Base-by-base conservation (phyloP, 495 filamentous ascomycete genomes). In the Lindgomyces ingoldianus region DNA sequence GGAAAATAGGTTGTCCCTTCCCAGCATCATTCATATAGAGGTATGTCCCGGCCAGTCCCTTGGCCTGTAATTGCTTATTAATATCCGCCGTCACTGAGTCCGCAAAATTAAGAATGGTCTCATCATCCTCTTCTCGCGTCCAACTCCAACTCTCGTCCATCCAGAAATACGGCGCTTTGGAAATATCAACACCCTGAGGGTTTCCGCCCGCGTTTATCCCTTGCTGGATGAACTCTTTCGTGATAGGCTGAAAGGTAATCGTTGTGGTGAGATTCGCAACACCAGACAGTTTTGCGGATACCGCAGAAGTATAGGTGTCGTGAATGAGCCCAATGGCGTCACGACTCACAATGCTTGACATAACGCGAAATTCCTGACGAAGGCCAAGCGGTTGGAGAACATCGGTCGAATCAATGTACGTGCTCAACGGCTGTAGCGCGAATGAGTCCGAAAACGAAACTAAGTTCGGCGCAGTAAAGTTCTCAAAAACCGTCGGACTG, bases 11-110 rank as follows among this genome's bases (percentile, higher is more conserved):
- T 22, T 60, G 56, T 3, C 45, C 36, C 24, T 21, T 49, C 21
- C 27, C 45, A 3, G 41, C 41, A 60, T 60, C 36, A 49, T 60
- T 60, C 56, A 60, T 11, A 36, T 60, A 60, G 4, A 30, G 4
- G 33, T 48, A 49, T 11, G 26, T 10, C 2, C 11, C 25, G 3
- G 1, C 14, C 4, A 49, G 4, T 30, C 27, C 42, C 26, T 48
- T 27, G 14, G 21, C 45, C 19, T 30, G n/a, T 6, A 55, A 18
- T 14, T n/a, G 16, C 4, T n/a, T 21, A 11, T 36, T 18, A 55
- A 55, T 55, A 4, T 55, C 51, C 25, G 30, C 51, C 4, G 10
- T 55, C 10, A 55, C 30, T 8, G 11, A 14, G 12, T 55, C 19
- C 10, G 22, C 30, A 19, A 33, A 55, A 4, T 18, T 14, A 14